A percentile compares a stretch with the other conserved stretches of the same genome.
These are phyloP conservation scores for Salix arbutifolia DNA, from an alignment of 345 rosid genomes.

Conservation along the genomic window DNA sequence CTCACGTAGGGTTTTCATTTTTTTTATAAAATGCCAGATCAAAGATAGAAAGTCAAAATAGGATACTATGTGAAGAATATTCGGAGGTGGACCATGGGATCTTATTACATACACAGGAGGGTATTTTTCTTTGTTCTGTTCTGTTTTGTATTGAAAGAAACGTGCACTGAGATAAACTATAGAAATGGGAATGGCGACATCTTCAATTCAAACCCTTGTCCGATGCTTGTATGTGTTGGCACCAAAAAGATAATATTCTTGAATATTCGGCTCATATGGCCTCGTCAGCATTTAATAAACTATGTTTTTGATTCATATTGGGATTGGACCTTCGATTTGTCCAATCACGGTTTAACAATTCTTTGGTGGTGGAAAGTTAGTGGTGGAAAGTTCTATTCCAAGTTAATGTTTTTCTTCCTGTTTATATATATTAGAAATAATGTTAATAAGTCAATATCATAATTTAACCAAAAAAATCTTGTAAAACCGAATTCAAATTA, in stretches of 20 bases:
- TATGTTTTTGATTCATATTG: too few relatives aligned
- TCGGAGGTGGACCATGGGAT: constrained; percentile 17
- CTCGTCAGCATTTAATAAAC: background rate
- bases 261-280: background rate
- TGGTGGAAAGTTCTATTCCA: background rate
- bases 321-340: background rate
- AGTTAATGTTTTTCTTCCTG: too few relatives aligned
- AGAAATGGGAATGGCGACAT: background rate
- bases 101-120: background rate
- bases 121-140: background rate
- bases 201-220: background rate
- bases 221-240: background rate
- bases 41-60: background rate
- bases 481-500: background rate
- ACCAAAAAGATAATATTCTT: background rate
- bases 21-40: background rate
- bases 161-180: background rate
- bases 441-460: background rate
- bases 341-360: too few relatives aligned
- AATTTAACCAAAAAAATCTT: background rate
- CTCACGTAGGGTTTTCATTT: too few relatives aligned
- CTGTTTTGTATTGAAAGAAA: background rate
- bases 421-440: too few relatives aligned
- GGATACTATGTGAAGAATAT: constrained; percentile 24
- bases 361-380: background rate